phyloP scores from a whole-genome alignment of 2,329 filamentous ascomycete genomes.

The Uncinocarpus reesii region DNA sequence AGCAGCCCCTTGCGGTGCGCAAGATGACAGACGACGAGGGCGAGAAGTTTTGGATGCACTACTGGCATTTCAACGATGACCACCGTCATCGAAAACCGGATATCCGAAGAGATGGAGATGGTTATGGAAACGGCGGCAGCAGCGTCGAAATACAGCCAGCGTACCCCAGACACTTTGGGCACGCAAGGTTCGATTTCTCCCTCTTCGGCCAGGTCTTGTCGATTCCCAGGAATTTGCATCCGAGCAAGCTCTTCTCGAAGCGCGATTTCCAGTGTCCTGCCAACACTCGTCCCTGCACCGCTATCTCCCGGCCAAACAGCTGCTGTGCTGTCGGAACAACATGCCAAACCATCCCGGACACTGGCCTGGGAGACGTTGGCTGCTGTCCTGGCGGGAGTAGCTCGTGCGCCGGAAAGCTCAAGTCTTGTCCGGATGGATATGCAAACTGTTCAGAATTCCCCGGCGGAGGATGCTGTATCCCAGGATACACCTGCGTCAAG shows the following conservation, averaged over 20 bases:
- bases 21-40: conserved; percentile 40
- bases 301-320: conserved; percentile 47
- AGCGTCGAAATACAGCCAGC: not conserved
- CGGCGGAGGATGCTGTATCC: conserved; percentile 16
- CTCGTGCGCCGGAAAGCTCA: conserved; percentile 44
- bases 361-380: conserved; percentile 47
- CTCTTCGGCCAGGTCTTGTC: conserved; percentile 8
- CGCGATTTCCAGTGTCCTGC: conserved; percentile 50
- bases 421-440: conserved; percentile 53
- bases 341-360: conserved; percentile 46
- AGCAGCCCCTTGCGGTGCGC: conserved; percentile 25
- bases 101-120: not conserved
- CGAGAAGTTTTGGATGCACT: conserved; percentile 41
- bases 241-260: conserved; percentile 24
- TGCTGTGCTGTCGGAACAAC: conserved; percentile 47
- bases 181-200: not conserved
- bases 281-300: conserved; percentile 45
- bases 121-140: not conserved
- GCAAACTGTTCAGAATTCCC: conserved; percentile 49
- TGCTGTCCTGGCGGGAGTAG: conserved; percentile 49
- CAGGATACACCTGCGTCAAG: conserved; percentile 5
- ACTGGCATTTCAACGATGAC: conserved; percentile 32
- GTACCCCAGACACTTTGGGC: conserved; percentile 3
- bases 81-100: conserved; percentile 5
- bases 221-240: conserved; percentile 10